A percentile compares a stretch with the other conserved stretches of the same genome.
Evolutionary conservation across 768 basidiomycete species (phyloP).

Genomic region (Ramaria sp.): DNA sequence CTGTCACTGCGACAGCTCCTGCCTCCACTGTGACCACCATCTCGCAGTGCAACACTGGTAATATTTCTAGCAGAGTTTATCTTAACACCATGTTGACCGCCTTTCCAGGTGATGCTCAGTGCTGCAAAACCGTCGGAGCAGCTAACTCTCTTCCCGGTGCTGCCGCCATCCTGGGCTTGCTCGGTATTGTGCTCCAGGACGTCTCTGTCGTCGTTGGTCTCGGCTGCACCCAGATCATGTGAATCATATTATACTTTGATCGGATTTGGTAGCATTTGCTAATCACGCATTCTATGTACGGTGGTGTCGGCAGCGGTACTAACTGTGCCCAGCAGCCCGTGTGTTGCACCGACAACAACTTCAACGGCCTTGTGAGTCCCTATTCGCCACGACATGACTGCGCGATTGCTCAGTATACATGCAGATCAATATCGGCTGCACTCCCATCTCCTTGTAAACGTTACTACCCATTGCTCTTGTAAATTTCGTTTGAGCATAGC

Average conservation of each 20-base stretch:
- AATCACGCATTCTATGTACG: neutral
- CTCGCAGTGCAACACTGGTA: constrained; percentile 9
- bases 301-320: constrained; percentile 14
- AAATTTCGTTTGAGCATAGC: no score
- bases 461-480: no score
- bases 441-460: no score
- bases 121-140: constrained; percentile 21
- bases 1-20: neutral
- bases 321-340: constrained; percentile 15
- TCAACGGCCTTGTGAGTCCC: constrained; percentile 5
- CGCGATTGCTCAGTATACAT: no score
- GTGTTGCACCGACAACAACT: constrained; percentile 18
- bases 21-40: neutral
- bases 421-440: no score
- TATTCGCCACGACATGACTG: no score
- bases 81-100: neutral
- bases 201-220: constrained; percentile 13
- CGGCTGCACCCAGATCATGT: constrained; percentile 17
- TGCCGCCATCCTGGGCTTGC: constrained; percentile 25
- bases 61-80: neutral
- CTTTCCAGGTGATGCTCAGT: constrained; percentile 15
- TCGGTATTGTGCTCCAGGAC: constrained; percentile 16
- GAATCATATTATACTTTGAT: neutral
- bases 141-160: constrained; percentile 19
- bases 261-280: neutral